Evolutionary conservation across 176 grass and related monocot species (phyloP).

Genomic region (Carex kokanica): DNA sequence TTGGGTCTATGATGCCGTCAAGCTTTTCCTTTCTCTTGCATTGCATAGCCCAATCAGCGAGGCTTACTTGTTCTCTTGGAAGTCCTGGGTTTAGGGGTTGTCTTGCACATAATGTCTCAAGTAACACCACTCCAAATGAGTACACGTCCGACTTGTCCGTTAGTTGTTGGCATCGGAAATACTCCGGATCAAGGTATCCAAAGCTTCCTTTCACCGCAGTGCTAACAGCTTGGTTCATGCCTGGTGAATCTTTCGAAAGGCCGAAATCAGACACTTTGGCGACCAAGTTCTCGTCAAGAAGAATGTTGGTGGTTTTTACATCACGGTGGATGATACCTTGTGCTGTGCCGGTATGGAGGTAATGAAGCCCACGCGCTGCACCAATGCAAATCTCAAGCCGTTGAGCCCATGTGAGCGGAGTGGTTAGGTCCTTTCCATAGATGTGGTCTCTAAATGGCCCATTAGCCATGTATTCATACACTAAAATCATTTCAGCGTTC

Average conservation of each 20-base stretch:
- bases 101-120: conserved; percentile 34
- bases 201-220: conserved; percentile 69
- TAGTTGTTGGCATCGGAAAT: conserved; percentile 28
- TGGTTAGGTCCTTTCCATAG: conserved; percentile 38
- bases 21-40: conserved; percentile 89
- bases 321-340: conserved; percentile 98
- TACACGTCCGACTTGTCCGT: conserved; percentile 39
- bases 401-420: conserved; percentile 72
- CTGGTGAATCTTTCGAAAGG: conserved; percentile 77
- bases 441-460: conserved; percentile 78
- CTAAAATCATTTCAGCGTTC: conserved; percentile 85
- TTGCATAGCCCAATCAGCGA: conserved; percentile 50
- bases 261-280: conserved; percentile 91
- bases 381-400: conserved; percentile 84
- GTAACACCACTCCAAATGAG: conserved; percentile 44
- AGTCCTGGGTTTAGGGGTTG: conserved; percentile 13
- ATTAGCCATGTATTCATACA: conserved; percentile 96
- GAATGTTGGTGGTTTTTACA: conserved; percentile 97
- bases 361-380: conserved; percentile 76
- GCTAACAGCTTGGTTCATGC: conserved; percentile 81
- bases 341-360: conserved; percentile 89
- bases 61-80: conserved; percentile 35
- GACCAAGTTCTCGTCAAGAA: conserved; percentile 80
- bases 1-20: conserved; percentile 87
- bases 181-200: conserved; percentile 40